A percentile compares a stretch with the other conserved stretches of the same genome.
These are phyloP conservation scores for Hymenoscyphus scutula DNA, from an alignment of 2,329 filamentous ascomycete species.

Conservation along the genomic window DNA sequence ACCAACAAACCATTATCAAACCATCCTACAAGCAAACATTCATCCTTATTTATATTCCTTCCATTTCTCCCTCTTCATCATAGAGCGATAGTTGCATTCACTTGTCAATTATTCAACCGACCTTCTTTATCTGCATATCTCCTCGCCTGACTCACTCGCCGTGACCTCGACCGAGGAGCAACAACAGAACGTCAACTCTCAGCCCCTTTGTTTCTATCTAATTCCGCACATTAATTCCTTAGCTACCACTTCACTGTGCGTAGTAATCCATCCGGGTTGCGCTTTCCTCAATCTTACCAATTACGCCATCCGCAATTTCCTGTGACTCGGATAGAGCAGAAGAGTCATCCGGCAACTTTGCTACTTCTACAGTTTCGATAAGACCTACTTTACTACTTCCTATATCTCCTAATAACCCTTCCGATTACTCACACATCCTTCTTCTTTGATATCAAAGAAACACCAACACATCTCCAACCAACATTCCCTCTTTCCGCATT, in stretches of 20 bases:
- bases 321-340: neutral
- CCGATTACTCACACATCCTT: conserved; percentile 11
- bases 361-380: conserved; percentile 25
- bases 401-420: conserved; percentile 18
- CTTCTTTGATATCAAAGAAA: conserved; percentile 3
- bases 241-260: conserved; percentile 29
- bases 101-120: conserved; percentile 24
- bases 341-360: conserved; percentile 28
- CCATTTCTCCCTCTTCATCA: neutral
- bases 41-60: conserved; percentile 8
- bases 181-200: conserved; percentile 1
- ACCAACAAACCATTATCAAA: neutral
- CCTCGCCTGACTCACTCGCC: conserved; percentile 28
- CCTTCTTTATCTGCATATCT: conserved; percentile 23
- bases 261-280: conserved; percentile 15
- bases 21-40: neutral
- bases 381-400: neutral
- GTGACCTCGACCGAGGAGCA: conserved; percentile 13
- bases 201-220: conserved; percentile 21
- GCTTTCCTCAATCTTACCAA: conserved; percentile 16
- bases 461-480: neutral
- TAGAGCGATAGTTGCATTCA: conserved; percentile 25
- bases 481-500: neutral
- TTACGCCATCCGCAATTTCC: neutral
- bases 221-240: neutral